Conservation (phyloP, 2,329 filamentous ascomycete genomes). For the Pseudocercospora vitis region DNA sequence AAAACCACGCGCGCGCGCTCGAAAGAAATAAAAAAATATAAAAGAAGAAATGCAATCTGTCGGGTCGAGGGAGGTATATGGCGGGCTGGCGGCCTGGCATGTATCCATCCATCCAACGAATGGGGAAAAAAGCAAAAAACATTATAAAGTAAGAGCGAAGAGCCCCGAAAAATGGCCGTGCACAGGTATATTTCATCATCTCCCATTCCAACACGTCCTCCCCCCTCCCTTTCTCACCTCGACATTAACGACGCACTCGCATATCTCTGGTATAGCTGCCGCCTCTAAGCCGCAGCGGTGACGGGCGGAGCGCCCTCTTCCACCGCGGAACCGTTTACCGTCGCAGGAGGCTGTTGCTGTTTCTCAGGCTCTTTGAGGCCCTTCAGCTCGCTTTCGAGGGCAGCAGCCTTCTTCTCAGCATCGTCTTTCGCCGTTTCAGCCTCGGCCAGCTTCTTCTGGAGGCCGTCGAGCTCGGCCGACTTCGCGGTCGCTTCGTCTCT, state of each 20-base stretch:
- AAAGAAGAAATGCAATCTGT: too few species aligned
- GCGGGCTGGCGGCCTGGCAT: too few species aligned
- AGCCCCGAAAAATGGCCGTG: too few species aligned
- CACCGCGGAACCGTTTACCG: conserved; percentile 4
- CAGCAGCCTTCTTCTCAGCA: conserved; percentile 6
- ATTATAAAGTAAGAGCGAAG: too few species aligned
- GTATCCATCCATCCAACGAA: too few species aligned
- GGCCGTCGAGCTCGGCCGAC: conserved; percentile 8
- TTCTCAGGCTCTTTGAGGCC: not conserved
- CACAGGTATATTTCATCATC: too few species aligned
- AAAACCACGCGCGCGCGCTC: too few species aligned
- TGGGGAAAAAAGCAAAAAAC: too few species aligned
- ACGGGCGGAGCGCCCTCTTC: conserved; percentile 4
- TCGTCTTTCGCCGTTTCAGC: conserved; percentile 9
- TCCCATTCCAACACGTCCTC: too few species aligned
- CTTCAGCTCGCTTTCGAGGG: conserved; percentile 3
- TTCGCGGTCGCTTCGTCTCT: conserved; percentile 12
- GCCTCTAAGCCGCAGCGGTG: not conserved
- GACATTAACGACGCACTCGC: not conserved
- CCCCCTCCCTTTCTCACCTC: not conserved
- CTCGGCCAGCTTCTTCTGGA: conserved; percentile 11
- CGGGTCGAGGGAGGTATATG: too few species aligned
- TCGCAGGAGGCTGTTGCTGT: not conserved
- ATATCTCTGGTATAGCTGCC: not conserved
- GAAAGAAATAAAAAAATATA: too few species aligned